Base-by-base conservation (phyloP, 495 filamentous ascomycete species). In the Oidiodendron maius region DNA sequence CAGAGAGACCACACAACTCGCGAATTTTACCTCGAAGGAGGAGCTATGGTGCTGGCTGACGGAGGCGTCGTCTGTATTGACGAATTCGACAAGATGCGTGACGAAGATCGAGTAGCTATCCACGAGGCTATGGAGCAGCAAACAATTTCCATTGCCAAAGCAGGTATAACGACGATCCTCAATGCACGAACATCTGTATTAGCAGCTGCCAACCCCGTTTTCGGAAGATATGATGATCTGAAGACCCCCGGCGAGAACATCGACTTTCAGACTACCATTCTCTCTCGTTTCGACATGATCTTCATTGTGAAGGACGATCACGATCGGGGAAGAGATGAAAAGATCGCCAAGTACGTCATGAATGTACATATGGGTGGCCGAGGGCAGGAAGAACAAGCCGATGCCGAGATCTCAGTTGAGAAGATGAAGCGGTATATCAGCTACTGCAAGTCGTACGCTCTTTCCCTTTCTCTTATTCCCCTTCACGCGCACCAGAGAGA, bases 41-140 rank as follows among this genome's bases (percentile, higher is more conserved):
- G 94, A 64, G 94, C 94, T 25, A 97, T 99, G 94, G 94, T 99
- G 26, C 80, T 99, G 21, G 94, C 94, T 2, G 94, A 99, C 57
- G 91, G 91, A 11, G 94, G 94, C 59, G 94, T 97, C 6, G 94
- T 97, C 17, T 99, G 94, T 70, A 99, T 99, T 65, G 94, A 99
- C 63, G 94, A 99, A 66, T 99, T 99, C 64, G 94, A 99, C 71
- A 99, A 99, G 72, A 99, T 99, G 94, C 79, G 94, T 49, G 94
- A 99, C 65, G 94, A 99, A 65, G 94, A 99, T 56, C 81, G 94
- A 54, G 94, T 99, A 17, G 94, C 94, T 8, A 99, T 99, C 65
- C 94, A 99, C 75, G 94, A 99, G 77, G 94, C 94, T 49, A 99
- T 99, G 94, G 94, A 99, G 61, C 94, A 99, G 67, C 94, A 99